Base-by-base conservation (phyloP, 805 yeast genomes). In the Vanderwaltozyma yarrowii region DNA sequence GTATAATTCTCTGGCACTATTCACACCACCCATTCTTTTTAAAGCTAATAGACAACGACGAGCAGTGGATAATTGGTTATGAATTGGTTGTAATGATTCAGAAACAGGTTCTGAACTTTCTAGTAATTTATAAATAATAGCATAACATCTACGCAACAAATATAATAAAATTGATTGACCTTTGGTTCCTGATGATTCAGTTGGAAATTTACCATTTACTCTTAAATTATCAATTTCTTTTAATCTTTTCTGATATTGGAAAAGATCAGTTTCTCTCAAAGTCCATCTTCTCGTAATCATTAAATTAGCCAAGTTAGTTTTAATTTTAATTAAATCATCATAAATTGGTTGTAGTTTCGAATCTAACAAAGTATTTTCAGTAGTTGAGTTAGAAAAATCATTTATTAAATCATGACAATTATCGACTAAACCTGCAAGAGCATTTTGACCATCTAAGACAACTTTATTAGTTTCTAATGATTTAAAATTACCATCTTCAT, bases 271-370 rank as follows among this genome's bases (percentile, higher is more conserved):
- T 53, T 88, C 95, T 54, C 99, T 76, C 64, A 92, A 67, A 2
- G 97, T 89, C 99, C 99, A 92, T 58, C 98, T 74, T 61, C 96
- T 78, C 3, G 98, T 92, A 32, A 92, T 76, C 50, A 89, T 69
- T 45, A 92, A 66, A 47, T 84, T 85, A 49, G 85, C 95, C 43
- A 92, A 69, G 15, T 79, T 78, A 18, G 75, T 69, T 57, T 86
- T 84, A 48, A 86, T 69, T 32, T 71, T 74, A 23, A 73, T 64
- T 46, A 92, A 66, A 41, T 74, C 69, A 35, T 73, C 69, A 61
- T 83, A 88, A 21, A 82, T 67, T 14, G 74, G 74, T 35, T 67
- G 64, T 38, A 83, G 68, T 36, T 69, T 61, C 11, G 72, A 66
- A 47, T 72, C 78, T 32, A 73, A 58, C 45, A 67, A 61, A 33